These are phyloP conservation scores for Rhodotorula sp. DNA, from an alignment of 1,284 basidiomycete species.

Conservation along the genomic window DNA sequence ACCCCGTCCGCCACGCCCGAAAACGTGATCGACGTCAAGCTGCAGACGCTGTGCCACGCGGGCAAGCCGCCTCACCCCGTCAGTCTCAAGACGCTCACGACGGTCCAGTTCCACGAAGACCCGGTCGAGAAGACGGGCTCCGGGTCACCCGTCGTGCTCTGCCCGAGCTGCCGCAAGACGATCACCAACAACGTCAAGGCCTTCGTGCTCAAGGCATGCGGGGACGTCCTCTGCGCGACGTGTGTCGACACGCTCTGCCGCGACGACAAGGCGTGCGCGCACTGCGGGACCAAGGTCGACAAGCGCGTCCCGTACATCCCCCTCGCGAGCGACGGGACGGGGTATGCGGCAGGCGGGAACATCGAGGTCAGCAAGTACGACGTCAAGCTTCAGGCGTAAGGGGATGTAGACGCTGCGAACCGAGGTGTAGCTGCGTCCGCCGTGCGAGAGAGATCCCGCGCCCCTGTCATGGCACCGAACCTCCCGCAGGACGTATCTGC, in stretches of 20 bases:
- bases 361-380: constrained; percentile 42
- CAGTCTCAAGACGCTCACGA: constrained; percentile 47
- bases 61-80: constrained; percentile 71
- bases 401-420: not conserved
- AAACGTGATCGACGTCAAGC: constrained; percentile 73
- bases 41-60: constrained; percentile 81
- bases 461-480: too few relatives aligned
- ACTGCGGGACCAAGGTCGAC: constrained; percentile 40
- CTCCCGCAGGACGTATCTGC: too few relatives aligned
- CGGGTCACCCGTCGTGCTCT: constrained; percentile 65
- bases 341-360: constrained; percentile 43
- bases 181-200: constrained; percentile 74
- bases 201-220: constrained; percentile 52
- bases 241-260: constrained; percentile 46
- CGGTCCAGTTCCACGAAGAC: constrained; percentile 52
- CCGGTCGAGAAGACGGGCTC: constrained; percentile 53
- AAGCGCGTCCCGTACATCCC: constrained; percentile 41
- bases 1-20: constrained; percentile 70
- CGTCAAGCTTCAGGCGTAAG: constrained; percentile 43
- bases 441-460: not conserved
- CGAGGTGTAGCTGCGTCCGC: too few relatives aligned
- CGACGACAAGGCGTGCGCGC: constrained; percentile 40
- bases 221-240: constrained; percentile 43
- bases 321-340: constrained; percentile 44
- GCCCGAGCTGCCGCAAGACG: constrained; percentile 82